Conservation (phyloP, 345 rosid genomes). For the Rhodamnia rubescens region DNA sequence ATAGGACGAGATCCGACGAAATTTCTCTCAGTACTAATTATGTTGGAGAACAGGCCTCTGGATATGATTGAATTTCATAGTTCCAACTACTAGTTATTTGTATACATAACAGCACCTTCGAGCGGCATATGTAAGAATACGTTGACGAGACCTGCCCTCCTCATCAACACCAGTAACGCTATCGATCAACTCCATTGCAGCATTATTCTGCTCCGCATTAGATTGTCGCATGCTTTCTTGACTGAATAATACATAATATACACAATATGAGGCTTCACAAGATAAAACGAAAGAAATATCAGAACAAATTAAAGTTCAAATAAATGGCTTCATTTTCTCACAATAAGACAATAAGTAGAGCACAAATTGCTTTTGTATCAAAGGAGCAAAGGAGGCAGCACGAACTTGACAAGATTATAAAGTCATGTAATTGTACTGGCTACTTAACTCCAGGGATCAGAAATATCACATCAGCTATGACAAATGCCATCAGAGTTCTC, state of each 20-base stretch:
- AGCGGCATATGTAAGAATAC: slow-evolving; percentile 94
- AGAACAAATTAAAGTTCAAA: neutral
- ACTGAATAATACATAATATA: slow-evolving; percentile 24
- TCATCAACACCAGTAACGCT: slow-evolving; percentile 79
- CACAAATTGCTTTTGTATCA: neutral
- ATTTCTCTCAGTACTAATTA: neutral
- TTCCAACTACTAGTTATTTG: neutral
- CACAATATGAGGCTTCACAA: neutral
- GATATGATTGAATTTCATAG: neutral
- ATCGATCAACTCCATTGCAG: slow-evolving; percentile 83
- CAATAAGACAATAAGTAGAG: neutral
- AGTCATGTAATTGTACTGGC: neutral
- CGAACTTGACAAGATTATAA: neutral
- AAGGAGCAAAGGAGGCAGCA: neutral
- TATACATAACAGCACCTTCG: slow-evolving; percentile 39
- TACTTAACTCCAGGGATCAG: neutral
- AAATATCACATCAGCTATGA: neutral
- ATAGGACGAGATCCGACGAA: neutral
- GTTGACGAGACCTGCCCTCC: slow-evolving; percentile 96
- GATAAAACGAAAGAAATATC: neutral
- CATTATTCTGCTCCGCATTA: slow-evolving; percentile 45
- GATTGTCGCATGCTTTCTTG: slow-evolving; percentile 45
- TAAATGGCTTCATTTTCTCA: neutral
- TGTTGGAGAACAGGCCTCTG: neutral
- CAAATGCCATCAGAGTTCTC: neutral